These are phyloP conservation scores for Chytriomyces confervae DNA, from an alignment of 192 early-diverging fungal species.

Conservation along the genomic window DNA sequence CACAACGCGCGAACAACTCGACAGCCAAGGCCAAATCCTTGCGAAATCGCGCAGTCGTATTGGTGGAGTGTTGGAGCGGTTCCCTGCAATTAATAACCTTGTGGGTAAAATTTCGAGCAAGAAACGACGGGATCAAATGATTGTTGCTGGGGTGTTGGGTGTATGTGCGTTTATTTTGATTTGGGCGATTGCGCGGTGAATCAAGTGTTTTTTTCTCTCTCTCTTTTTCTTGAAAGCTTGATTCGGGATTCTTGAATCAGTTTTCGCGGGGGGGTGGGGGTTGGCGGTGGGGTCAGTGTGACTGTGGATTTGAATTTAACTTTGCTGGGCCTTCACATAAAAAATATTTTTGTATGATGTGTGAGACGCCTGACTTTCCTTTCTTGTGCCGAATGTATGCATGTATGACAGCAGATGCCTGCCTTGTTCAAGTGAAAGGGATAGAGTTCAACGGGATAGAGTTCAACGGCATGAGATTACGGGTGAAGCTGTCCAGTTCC, in stretches of 20 bases:
- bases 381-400: no score
- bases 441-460: no score
- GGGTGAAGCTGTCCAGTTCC: no score
- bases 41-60: slow-evolving; percentile 62
- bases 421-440: no score
- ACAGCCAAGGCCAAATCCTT: slow-evolving; percentile 65
- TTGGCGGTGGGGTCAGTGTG: no score
- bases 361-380: no score
- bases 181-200: slow-evolving; percentile 37
- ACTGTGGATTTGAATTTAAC: no score
- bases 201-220: background rate
- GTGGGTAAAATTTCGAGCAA: slow-evolving; percentile 71
- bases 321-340: no score
- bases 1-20: slow-evolving; percentile 68
- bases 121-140: slow-evolving; percentile 72
- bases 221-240: background rate
- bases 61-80: slow-evolving; percentile 33
- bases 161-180: slow-evolving; percentile 45
- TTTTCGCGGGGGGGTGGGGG: no score
- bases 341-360: no score
- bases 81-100: slow-evolving; percentile 76
- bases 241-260: background rate
- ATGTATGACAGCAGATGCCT: no score
- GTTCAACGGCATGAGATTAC: no score
- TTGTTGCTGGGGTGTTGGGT: slow-evolving; percentile 72